Evolutionary conservation across 352 stramenopile genomes (phyloP), one percentile per base, ranked within the genome.

Genomic region (Detonula confervacea): DNA sequence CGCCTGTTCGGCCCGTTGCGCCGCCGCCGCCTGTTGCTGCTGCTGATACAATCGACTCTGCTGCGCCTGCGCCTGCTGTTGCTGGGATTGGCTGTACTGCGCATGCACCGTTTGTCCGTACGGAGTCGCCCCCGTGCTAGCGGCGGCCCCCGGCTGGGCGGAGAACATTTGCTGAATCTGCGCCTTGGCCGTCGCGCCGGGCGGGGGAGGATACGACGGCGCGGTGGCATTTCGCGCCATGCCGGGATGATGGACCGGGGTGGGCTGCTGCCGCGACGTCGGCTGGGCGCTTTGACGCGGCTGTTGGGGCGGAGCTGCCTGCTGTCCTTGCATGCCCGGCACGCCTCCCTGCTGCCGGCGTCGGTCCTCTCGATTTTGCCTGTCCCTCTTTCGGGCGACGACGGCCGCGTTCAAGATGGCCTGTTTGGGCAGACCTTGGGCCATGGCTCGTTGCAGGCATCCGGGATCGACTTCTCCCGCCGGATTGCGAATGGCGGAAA

Each of bases 321-420:
- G n/a, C 11, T 80, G 39, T 14, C 20, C 62, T 33, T 37, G 46
- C 62, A 54, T 16, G 27, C 24, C 27, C 27, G 22, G 22, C 47
- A 18, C 12, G 9, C 20, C 39, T 59, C 35, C 42, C 44, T 73
- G 30, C 30, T 37, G 30, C 30, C 30, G 3, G 30, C 30, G 30
- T 8, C 30, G 24, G 2, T 52, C 44, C n/a, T 63, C 54, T 8
- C 35, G 24, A 46, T 63, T 63, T 12, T 20, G 16, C 44, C 44
- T 22, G 25, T 52, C 44, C 44, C 44, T 75, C 55, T 91, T 75
- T 33, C 84, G 20, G 11, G 89, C 89, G 12, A 93, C 86, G 12
- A 75, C 42, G 9, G 86, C 89, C 30, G 89, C 89, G 77, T 94
- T 94, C 12, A 92, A 33, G 55, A 94, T 92, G 18, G 89, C 86